Conservation (phyloP, 768 basidiomycete genomes). For the Boletellus ananas region DNA sequence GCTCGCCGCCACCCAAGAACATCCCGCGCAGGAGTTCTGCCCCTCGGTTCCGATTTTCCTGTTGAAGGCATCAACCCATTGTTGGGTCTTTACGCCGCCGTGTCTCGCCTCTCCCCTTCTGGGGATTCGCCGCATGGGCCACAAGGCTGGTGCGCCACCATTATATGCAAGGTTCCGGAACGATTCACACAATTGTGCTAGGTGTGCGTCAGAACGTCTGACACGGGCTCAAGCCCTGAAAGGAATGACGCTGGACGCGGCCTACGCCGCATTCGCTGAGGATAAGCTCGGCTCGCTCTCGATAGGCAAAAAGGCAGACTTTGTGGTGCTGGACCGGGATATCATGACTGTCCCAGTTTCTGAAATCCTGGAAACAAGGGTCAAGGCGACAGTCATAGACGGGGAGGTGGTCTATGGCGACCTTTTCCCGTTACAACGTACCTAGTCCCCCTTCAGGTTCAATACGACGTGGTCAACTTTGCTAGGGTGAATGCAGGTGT, state of each 20-base stretch:
- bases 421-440: too few species aligned
- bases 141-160: slow-evolving; percentile 66
- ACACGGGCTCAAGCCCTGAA: slow-evolving; percentile 80
- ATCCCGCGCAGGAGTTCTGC: slow-evolving; percentile 54
- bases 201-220: slow-evolving; percentile 74
- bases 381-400: slow-evolving; percentile 71
- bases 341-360: slow-evolving; percentile 61
- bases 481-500: not conserved
- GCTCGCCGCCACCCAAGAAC: slow-evolving; percentile 31
- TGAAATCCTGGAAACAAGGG: slow-evolving; percentile 65
- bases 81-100: slow-evolving; percentile 85
- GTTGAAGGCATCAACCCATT: slow-evolving; percentile 89
- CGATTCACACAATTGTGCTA: slow-evolving; percentile 28
- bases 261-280: slow-evolving; percentile 83
- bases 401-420: slow-evolving; percentile 63
- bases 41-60: slow-evolving; percentile 92
- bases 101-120: slow-evolving; percentile 62
- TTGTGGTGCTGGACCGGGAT: slow-evolving; percentile 76
- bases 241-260: slow-evolving; percentile 88
- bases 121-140: slow-evolving; percentile 81
- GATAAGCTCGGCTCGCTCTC: slow-evolving; percentile 65
- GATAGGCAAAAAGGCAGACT: slow-evolving; percentile 83
- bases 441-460: not conserved
- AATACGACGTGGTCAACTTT: not conserved
- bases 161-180: not conserved